A percentile compares a stretch with the other conserved stretches of the same genome.
These are phyloP conservation scores for Colletotrichum brevisporum DNA, from an alignment of 2,329 filamentous ascomycete genomes.

Conservation along the genomic window DNA sequence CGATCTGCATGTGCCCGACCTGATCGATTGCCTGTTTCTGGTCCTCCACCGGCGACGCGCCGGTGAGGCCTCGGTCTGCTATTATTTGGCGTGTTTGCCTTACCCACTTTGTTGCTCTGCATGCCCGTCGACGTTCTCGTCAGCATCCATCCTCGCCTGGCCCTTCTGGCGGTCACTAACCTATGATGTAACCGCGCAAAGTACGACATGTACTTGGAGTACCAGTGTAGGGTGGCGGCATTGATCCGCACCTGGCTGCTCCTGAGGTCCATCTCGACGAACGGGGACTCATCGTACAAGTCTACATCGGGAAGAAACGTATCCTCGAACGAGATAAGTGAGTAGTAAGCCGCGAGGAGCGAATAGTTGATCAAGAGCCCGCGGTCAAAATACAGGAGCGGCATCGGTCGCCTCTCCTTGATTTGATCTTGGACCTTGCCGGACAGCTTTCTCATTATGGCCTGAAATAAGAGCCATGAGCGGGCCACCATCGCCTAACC, in stretches of 20 bases:
- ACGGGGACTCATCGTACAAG: slow-evolving; percentile 19
- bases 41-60: not conserved
- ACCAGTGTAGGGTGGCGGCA: slow-evolving; percentile 29
- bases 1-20: not conserved
- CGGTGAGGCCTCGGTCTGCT: not conserved
- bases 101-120: slow-evolving; percentile 28
- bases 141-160: no score
- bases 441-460: slow-evolving; percentile 1
- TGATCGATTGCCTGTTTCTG: not conserved
- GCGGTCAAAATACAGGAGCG: slow-evolving; percentile 23
- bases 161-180: not conserved
- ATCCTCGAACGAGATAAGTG: slow-evolving; percentile 15
- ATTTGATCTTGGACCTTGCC: slow-evolving; percentile 13
- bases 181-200: slow-evolving; percentile 24
- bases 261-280: slow-evolving; percentile 15
- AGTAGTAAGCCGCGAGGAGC: slow-evolving; percentile 1
- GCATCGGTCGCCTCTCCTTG: not conserved
- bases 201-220: slow-evolving; percentile 11
- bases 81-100: slow-evolving; percentile 6
- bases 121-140: no score
- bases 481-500: slow-evolving; percentile 21
- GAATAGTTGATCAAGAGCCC: slow-evolving; percentile 23
- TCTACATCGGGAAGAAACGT: slow-evolving; percentile 10
- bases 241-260: slow-evolving; percentile 18
- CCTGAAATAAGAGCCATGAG: slow-evolving; percentile 19